Evolutionary conservation across 2,329 filamentous ascomycete genomes (phyloP).

Genomic region (Dendrostoma leiphaemia): DNA sequence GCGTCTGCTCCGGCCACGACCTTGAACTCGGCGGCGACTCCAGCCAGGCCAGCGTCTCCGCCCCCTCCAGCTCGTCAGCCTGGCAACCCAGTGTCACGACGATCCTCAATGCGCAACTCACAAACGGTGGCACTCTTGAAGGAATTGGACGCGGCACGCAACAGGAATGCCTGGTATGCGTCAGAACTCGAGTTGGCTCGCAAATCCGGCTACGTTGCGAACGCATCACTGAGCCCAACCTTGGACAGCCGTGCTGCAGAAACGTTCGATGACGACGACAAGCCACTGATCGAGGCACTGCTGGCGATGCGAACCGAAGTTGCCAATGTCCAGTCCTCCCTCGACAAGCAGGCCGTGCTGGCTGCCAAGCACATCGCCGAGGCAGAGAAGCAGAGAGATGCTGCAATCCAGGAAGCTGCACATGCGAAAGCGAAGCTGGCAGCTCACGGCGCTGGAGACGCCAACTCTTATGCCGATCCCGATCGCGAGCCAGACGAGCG

Average conservation of each 20-base stretch:
- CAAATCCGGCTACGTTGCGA: slow-evolving; percentile 83
- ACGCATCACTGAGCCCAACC: slow-evolving; percentile 64
- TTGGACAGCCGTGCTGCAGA: slow-evolving; percentile 76
- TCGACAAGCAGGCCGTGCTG: slow-evolving; percentile 82
- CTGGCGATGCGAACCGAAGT: slow-evolving; percentile 88
- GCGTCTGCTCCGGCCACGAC: not conserved
- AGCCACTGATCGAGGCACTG: slow-evolving; percentile 86
- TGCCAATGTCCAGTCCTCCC: slow-evolving; percentile 81
- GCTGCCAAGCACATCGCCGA: slow-evolving; percentile 90
- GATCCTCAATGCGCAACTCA: slow-evolving; percentile 59
- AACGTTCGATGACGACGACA: slow-evolving; percentile 86
- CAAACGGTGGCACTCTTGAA: slow-evolving; percentile 76
- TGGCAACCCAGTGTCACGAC: slow-evolving; percentile 57
- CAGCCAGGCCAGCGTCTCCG: slow-evolving; percentile 51
- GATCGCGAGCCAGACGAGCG: slow-evolving; percentile 64
- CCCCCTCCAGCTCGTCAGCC: slow-evolving; percentile 56
- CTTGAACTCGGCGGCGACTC: slow-evolving; percentile 1
- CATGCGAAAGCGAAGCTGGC: slow-evolving; percentile 93
- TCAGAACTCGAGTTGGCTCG: slow-evolving; percentile 90
- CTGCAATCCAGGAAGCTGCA: slow-evolving; percentile 89
- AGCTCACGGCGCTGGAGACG: slow-evolving; percentile 67
- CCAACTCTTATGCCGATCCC: slow-evolving; percentile 56
- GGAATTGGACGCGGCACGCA: slow-evolving; percentile 81
- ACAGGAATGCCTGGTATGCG: slow-evolving; percentile 93
- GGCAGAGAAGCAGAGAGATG: slow-evolving; percentile 90